phyloP scores from a whole-genome alignment of 257 asterid species.

The Rehmannia glutinosa region DNA sequence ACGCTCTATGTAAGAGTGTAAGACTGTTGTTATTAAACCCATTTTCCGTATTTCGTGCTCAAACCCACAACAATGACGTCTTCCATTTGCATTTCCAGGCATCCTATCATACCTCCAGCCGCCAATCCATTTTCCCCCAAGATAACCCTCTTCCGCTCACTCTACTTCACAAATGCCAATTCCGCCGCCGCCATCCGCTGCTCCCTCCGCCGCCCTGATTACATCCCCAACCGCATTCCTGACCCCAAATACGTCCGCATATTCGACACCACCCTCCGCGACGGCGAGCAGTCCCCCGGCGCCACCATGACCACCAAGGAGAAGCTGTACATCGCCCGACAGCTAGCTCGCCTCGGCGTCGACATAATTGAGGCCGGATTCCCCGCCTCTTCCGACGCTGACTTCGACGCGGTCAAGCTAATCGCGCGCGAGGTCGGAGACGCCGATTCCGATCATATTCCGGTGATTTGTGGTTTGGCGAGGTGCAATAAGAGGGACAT shows the following conservation, averaged over 20 bases:
- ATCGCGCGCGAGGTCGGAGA: conserved; percentile 81
- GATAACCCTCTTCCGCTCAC: not conserved
- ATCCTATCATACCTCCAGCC: too few species aligned
- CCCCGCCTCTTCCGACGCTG: conserved; percentile 91
- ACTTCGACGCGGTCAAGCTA: conserved; percentile 73
- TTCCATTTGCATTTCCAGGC: too few species aligned
- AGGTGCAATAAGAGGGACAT: conserved; percentile 92
- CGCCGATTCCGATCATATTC: conserved; percentile 43
- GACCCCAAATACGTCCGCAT: conserved; percentile 89
- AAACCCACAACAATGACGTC: too few species aligned
- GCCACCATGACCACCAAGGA: conserved; percentile 96
- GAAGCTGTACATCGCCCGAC: conserved; percentile 87
- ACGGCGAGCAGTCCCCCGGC: conserved; percentile 98
- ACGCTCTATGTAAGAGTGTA: too few species aligned
- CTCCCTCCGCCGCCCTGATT: conserved; percentile 57
- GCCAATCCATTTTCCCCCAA: not conserved
- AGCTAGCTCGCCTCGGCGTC: conserved; percentile 84
- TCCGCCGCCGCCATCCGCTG: conserved; percentile 45
- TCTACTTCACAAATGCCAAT: conserved; percentile 14
- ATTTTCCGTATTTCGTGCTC: too few species aligned
- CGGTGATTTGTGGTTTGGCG: conserved; percentile 88
- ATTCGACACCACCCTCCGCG: conserved; percentile 94
- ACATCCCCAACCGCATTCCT: conserved; percentile 64
- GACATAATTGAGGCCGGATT: conserved; percentile 97
- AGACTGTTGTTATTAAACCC: too few species aligned